phyloP scores from a whole-genome alignment of 306 rosid genomes.

The Argentina anserina region DNA sequence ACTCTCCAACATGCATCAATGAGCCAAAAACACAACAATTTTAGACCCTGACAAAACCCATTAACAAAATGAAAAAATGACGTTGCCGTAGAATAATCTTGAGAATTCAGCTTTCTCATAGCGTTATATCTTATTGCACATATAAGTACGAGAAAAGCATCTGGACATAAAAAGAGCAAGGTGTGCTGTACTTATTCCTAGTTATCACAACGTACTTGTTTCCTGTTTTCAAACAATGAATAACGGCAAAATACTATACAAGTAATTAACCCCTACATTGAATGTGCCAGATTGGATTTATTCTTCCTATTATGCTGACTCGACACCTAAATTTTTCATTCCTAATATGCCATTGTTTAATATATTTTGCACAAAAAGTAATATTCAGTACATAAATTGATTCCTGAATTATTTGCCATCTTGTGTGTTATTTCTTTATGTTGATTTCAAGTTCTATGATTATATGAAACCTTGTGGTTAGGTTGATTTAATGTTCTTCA shows the following conservation, averaged over 20 bases:
- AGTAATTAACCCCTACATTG: too few relatives aligned
- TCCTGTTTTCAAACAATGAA: background rate
- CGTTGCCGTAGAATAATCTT: background rate
- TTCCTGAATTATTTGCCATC: background rate
- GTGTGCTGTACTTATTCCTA: background rate
- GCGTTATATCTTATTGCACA: background rate
- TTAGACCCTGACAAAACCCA: too few relatives aligned
- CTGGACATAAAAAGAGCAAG: background rate
- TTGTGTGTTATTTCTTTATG: background rate
- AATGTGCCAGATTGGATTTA: too few relatives aligned
- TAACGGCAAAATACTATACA: too few relatives aligned
- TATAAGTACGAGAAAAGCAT: background rate
- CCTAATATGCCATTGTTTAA: background rate
- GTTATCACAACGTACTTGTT: background rate
- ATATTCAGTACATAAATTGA: too few relatives aligned
- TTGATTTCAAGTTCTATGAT: background rate
- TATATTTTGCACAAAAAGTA: too few relatives aligned
- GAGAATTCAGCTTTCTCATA: background rate
- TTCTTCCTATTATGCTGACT: background rate
- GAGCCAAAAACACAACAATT: too few relatives aligned
- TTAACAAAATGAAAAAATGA: background rate
- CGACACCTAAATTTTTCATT: background rate
- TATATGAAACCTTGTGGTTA: background rate
- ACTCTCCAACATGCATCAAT: too few relatives aligned
- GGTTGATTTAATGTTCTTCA: background rate